Evolutionary conservation across 2,329 filamentous ascomycete genomes (phyloP).

Genomic region (Pseudocercospora vitis): DNA sequence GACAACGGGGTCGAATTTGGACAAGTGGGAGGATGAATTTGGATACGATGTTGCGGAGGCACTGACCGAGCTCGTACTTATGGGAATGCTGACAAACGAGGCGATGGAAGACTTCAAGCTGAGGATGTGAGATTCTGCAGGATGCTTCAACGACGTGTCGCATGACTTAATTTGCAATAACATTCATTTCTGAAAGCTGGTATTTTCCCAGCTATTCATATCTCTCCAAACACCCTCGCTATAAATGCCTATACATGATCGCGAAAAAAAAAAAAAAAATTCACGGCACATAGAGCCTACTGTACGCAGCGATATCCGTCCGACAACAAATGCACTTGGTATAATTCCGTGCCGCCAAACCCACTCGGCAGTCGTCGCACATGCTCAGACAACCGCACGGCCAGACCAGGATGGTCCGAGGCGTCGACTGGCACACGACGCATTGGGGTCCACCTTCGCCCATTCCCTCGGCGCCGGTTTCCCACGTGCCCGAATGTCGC

Average conservation of each 20-base stretch:
- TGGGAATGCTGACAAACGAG: too few relatives aligned
- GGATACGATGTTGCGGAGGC: too few relatives aligned
- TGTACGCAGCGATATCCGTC: slow-evolving; percentile 83
- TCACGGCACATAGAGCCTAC: slow-evolving; percentile 82
- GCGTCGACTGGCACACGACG: slow-evolving; percentile 86
- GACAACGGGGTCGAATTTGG: too few relatives aligned
- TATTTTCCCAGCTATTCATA: neutral
- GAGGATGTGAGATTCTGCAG: too few relatives aligned
- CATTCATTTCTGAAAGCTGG: neutral
- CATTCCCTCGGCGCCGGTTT: slow-evolving; percentile 69
- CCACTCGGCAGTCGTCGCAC: slow-evolving; percentile 92
- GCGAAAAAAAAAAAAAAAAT: too few relatives aligned
- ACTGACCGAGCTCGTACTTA: too few relatives aligned
- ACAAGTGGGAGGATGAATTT: too few relatives aligned
- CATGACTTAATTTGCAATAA: too few relatives aligned
- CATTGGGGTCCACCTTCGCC: slow-evolving; percentile 78
- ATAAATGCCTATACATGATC: neutral
- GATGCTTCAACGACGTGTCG: too few relatives aligned
- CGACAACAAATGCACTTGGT: slow-evolving; percentile 94
- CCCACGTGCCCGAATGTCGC: slow-evolving; percentile 53
- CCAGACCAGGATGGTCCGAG: slow-evolving; percentile 90
- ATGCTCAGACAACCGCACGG: slow-evolving; percentile 91
- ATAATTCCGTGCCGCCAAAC: slow-evolving; percentile 94
- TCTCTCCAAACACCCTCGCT: slow-evolving; percentile 6
- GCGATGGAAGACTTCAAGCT: too few relatives aligned